A percentile compares a stretch with the other conserved stretches of the same genome.
Conservation (phyloP, 139 green algal species). For the Chlorella ohadii region DNA sequence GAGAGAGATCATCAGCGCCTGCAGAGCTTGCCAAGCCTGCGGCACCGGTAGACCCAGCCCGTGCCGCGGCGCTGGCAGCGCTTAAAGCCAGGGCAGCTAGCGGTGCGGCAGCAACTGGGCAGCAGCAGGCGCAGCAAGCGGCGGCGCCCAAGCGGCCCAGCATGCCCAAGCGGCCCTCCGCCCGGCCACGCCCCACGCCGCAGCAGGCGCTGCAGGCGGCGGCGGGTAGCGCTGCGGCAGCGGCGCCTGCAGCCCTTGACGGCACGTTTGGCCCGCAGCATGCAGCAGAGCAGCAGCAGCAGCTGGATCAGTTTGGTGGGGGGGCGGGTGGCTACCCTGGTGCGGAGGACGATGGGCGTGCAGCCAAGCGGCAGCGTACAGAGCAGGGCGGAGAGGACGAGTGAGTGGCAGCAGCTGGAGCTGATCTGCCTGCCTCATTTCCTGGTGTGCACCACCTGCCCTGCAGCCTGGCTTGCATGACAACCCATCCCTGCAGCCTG, state of each 20-base stretch:
- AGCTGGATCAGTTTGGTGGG: background rate
- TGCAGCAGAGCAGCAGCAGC: slow-evolving; percentile 6
- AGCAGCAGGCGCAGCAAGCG: slow-evolving; percentile 4
- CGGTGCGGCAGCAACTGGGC: background rate
- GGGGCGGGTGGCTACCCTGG: background rate
- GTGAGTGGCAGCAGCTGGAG: no score
- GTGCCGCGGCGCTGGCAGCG: background rate
- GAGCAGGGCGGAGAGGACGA: slow-evolving; percentile 2
- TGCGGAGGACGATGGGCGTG: background rate
- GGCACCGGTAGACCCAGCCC: background rate
- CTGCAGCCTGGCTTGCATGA: no score
- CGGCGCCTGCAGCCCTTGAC: background rate
- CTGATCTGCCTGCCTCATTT: no score
- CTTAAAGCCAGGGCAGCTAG: slow-evolving; percentile 12
- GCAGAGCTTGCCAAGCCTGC: background rate
- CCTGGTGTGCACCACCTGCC: no score
- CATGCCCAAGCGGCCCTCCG: slow-evolving; percentile 15
- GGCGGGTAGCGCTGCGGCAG: background rate
- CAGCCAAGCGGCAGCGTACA: slow-evolving; percentile 20
- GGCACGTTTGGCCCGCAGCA: slow-evolving; percentile 3
- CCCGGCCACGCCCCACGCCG: background rate
- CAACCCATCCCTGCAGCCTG: no score
- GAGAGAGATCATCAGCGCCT: background rate
- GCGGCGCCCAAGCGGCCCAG: slow-evolving; percentile 11
- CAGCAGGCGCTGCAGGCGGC: slow-evolving; percentile 12